These are phyloP conservation scores for Massariosphaeria phaeospora DNA, from an alignment of 495 filamentous ascomycete species.

Conservation along the genomic window DNA sequence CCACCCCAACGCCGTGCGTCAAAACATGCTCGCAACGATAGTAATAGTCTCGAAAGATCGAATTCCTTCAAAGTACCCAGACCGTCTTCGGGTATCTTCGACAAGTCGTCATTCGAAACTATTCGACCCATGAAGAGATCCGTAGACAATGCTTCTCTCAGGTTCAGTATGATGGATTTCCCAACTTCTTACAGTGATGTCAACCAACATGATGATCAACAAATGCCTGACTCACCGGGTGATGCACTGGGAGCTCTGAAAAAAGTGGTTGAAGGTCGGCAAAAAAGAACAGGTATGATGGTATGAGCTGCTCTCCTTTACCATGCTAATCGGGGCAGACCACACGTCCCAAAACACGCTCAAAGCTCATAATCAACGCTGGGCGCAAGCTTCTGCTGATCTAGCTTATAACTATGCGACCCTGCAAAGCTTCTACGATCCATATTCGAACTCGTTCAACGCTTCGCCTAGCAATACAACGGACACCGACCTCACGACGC, in stretches of 20 bases:
- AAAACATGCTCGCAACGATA: constrained; percentile 37
- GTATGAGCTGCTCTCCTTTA: background rate
- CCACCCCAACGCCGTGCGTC: constrained; percentile 29
- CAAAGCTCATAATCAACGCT: constrained; percentile 41
- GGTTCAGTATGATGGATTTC: constrained; percentile 34
- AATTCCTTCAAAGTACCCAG: constrained; percentile 34
- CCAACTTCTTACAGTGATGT: constrained; percentile 16
- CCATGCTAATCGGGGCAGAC: constrained; percentile 11
- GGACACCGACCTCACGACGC: constrained; percentile 62
- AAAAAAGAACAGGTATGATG: constrained; percentile 42
- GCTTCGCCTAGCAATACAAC: constrained; percentile 64
- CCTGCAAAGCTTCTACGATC: constrained; percentile 23
- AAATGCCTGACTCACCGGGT: constrained; percentile 31
- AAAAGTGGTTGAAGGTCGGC: constrained; percentile 64
- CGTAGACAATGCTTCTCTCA: constrained; percentile 17
- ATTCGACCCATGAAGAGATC: constrained; percentile 19
- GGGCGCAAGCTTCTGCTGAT: constrained; percentile 40
- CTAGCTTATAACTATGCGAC: constrained; percentile 13
- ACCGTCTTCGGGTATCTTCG: constrained; percentile 30
- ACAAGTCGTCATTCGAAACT: constrained; percentile 28
- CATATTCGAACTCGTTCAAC: constrained; percentile 35
- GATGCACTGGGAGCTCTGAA: constrained; percentile 62
- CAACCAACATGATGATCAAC: constrained; percentile 13
- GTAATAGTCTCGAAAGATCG: constrained; percentile 11
- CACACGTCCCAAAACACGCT: constrained; percentile 28